Percentiles rank a stretch among this genome's conserved stretches.
phyloP scores from a whole-genome alignment of 2,329 filamentous ascomycete genomes.

The Xenoacremonium recifei region DNA sequence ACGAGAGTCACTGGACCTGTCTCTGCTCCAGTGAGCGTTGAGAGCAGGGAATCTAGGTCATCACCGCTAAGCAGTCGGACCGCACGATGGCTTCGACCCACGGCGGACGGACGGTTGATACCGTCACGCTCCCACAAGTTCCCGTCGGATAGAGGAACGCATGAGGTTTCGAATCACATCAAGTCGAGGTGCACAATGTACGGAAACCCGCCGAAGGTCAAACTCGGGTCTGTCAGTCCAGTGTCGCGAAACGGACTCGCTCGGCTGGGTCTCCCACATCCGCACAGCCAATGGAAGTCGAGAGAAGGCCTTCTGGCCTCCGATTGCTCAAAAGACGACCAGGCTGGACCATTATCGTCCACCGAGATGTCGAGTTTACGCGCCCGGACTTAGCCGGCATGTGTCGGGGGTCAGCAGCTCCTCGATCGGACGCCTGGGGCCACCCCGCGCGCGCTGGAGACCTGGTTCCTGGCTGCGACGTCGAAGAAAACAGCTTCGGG shows the following conservation, averaged over 20 bases:
- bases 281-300: slow-evolving; percentile 41
- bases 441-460: slow-evolving; percentile 12
- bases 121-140: slow-evolving; percentile 5
- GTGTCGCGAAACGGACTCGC: slow-evolving; percentile 16
- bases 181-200: background rate
- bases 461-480: slow-evolving; percentile 7
- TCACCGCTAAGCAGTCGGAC: slow-evolving; percentile 16
- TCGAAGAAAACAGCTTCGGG: no score
- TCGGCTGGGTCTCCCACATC: slow-evolving; percentile 15
- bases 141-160: slow-evolving; percentile 1
- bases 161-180: slow-evolving; percentile 4
- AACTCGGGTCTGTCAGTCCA: background rate
- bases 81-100: slow-evolving; percentile 14
- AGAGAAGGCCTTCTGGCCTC: slow-evolving; percentile 36
- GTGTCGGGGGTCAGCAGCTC: no score
- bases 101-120: slow-evolving; percentile 20
- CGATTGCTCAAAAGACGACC: slow-evolving; percentile 46
- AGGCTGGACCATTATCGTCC: slow-evolving; percentile 40
- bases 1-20: slow-evolving; percentile 44
- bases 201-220: background rate
- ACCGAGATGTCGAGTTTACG: slow-evolving; percentile 51
- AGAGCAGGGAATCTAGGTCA: slow-evolving; percentile 19
- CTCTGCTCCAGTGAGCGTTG: slow-evolving; percentile 36
- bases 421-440: no score
- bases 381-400: slow-evolving; percentile 47